Percentiles rank a stretch among this genome's conserved stretches.
phyloP scores from a whole-genome alignment of 2,329 filamentous ascomycete genomes.

The Blumeriella jaapii region DNA sequence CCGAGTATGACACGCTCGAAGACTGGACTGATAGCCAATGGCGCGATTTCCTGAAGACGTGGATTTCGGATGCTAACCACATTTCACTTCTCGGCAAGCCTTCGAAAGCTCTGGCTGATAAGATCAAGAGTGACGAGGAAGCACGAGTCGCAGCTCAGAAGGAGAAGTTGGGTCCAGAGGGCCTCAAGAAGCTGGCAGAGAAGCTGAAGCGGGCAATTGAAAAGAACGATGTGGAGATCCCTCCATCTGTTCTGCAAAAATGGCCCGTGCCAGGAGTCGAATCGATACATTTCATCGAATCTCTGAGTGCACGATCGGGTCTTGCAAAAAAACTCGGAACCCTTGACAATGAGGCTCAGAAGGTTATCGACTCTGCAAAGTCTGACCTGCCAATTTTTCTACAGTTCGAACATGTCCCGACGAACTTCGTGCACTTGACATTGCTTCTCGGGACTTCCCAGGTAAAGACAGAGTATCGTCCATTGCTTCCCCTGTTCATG shows the following conservation, averaged over 20 bases:
- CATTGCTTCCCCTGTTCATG: conserved; percentile 71
- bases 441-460: conserved; percentile 68
- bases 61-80: conserved; percentile 76
- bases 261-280: conserved; percentile 78
- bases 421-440: conserved; percentile 81
- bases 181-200: conserved; percentile 61
- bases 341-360: conserved; percentile 59
- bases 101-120: conserved; percentile 65
- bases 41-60: conserved; percentile 70
- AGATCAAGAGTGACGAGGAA: conserved; percentile 72
- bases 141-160: conserved; percentile 69
- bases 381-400: conserved; percentile 67
- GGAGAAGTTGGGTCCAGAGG: conserved; percentile 67
- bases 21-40: conserved; percentile 77
- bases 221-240: conserved; percentile 82
- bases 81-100: conserved; percentile 82
- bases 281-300: conserved; percentile 91
- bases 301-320: conserved; percentile 73
- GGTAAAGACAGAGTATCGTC: conserved; percentile 72
- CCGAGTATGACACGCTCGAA: conserved; percentile 57
- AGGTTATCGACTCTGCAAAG: conserved; percentile 58
- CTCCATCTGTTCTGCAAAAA: conserved; percentile 63
- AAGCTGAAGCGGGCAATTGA: conserved; percentile 74
- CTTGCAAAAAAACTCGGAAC: conserved; percentile 60
- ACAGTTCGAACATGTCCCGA: conserved; percentile 92